Base-by-base conservation (phyloP, 768 basidiomycete species). In the Pleurotus citrinopileatus region DNA sequence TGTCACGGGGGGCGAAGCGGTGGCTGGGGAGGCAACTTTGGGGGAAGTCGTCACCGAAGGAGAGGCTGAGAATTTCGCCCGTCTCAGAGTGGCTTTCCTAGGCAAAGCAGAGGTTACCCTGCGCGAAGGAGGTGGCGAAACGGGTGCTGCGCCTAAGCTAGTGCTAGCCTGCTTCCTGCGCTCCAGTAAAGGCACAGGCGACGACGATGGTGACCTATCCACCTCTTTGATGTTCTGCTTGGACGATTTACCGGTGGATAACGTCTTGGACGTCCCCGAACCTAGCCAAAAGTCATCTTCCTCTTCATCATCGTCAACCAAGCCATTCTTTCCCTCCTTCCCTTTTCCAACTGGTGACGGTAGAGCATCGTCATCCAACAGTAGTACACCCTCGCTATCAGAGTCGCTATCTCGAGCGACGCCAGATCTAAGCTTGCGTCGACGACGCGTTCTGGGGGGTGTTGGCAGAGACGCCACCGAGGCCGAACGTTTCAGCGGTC, bases 241-340 rank as follows among this genome's bases (percentile, higher is more conserved):
- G 23, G 38, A 26, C 22, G 52, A 26, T 17, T 13, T 27, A 5
- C 22, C 28, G 27, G 52, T 27, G 20, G 51, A 52, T 25, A 38
- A 38, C 19, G 51, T 42, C 37, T 53, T 53, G 8, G 52, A 50
- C 13, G 19, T 20, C 20, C 23, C 37, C 36, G 51, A 20, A 15
- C 52, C 52, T 25, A 29, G 19, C 52, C 52, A 53, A 26, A 53
- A 53, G 10, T 27, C 36, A 19, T 52, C 50, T 25, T 53, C 52
- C 27, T 53, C 52, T 22, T 53, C 52, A 13, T 32, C 42, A 17
- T 15, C 23, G 37, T 9, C 52, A 25, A 34, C 36, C 10, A 17
- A n/a, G 13, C 15, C 17, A 4, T 42, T 28, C 40, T 53, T 53
- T n/a, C 34, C 25, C 7, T 3, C 20, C 20, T 52, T 53, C 17